Conservation (phyloP, 148 eudicot genomes). For the Spergularia bocconei region DNA sequence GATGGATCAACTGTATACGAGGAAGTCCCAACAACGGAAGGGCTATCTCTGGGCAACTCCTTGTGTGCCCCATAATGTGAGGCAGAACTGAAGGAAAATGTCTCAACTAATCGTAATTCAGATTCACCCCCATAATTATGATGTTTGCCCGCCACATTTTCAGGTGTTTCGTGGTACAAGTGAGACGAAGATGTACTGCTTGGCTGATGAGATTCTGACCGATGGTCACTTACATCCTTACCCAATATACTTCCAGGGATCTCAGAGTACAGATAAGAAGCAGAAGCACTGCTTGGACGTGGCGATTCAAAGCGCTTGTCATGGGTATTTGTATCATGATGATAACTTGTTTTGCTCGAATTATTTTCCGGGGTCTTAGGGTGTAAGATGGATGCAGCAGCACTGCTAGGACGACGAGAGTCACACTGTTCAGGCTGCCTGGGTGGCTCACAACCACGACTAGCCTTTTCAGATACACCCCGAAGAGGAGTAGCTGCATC, state of each 20-base stretch:
- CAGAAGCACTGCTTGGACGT: slow-evolving; percentile 36
- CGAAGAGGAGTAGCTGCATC: slow-evolving; percentile 52
- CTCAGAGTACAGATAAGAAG: slow-evolving; percentile 44
- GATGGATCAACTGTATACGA: slow-evolving; percentile 24
- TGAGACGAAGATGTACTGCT: slow-evolving; percentile 37
- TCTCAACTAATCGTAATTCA: slow-evolving; percentile 27
- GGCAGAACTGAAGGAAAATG: slow-evolving; percentile 36
- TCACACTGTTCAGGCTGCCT: slow-evolving; percentile 36
- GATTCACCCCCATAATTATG: slow-evolving; percentile 29
- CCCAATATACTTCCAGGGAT: slow-evolving; percentile 25
- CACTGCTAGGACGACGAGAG: slow-evolving; percentile 34
- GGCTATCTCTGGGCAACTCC: slow-evolving; percentile 19
- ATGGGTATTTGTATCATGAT: slow-evolving; percentile 23
- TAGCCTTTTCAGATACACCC: slow-evolving; percentile 32
- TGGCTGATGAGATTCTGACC: slow-evolving; percentile 17
- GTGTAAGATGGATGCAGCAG: slow-evolving; percentile 36
- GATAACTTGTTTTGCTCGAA: slow-evolving; percentile 19
- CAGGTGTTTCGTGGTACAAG: slow-evolving; percentile 36
- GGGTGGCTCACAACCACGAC: slow-evolving; percentile 35
- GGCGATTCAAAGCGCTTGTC: slow-evolving; percentile 10
- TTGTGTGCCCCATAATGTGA: slow-evolving; percentile 37
- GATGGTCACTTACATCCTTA: slow-evolving; percentile 23
- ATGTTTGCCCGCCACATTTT: slow-evolving; percentile 22
- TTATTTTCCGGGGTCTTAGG: slow-evolving; percentile 33
- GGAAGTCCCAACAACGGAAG: slow-evolving; percentile 24